These are phyloP conservation scores for Acephala macrosclerotiorum DNA, from an alignment of 2,329 filamentous ascomycete species.

Conservation along the genomic window DNA sequence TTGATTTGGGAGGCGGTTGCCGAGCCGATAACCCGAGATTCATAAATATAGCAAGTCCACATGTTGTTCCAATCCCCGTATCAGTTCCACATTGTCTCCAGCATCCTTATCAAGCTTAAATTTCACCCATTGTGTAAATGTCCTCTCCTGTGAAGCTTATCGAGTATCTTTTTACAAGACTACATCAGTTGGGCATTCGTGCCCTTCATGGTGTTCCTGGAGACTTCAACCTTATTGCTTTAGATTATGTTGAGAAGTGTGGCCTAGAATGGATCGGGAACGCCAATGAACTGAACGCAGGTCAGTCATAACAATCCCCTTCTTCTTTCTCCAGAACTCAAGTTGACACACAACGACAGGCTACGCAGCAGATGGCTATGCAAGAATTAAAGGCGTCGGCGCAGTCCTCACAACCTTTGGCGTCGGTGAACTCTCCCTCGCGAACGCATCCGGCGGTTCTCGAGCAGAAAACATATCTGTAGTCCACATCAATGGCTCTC, in stretches of 20 bases:
- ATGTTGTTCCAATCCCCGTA: too few species aligned
- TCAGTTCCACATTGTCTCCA: not conserved
- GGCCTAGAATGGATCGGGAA: slow-evolving; percentile 59
- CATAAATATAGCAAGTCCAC: not conserved
- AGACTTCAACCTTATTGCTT: slow-evolving; percentile 72
- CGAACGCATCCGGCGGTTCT: slow-evolving; percentile 74
- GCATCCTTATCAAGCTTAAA: not conserved
- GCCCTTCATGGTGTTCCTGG: slow-evolving; percentile 72
- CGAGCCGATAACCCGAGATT: not conserved
- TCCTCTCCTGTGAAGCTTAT: slow-evolving; percentile 54
- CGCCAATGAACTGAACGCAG: slow-evolving; percentile 27
- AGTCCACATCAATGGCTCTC: slow-evolving; percentile 45
- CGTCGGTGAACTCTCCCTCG: slow-evolving; percentile 72
- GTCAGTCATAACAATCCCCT: slow-evolving; percentile 2
- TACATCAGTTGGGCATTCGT: slow-evolving; percentile 67
- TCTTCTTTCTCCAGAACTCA: not conserved
- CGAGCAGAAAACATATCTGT: slow-evolving; percentile 75
- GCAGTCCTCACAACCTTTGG: slow-evolving; percentile 78
- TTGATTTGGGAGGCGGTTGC: not conserved
- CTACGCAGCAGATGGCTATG: slow-evolving; percentile 82
- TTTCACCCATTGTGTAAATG: not conserved
- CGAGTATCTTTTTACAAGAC: slow-evolving; percentile 69
- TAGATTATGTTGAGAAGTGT: slow-evolving; percentile 67
- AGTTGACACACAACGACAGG: slow-evolving; percentile 48
- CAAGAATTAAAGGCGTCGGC: slow-evolving; percentile 71